A percentile compares a stretch with the other conserved stretches of the same genome.
phyloP scores from a whole-genome alignment of 805 yeast species.

The Hagleromyces aurorensis region DNA sequence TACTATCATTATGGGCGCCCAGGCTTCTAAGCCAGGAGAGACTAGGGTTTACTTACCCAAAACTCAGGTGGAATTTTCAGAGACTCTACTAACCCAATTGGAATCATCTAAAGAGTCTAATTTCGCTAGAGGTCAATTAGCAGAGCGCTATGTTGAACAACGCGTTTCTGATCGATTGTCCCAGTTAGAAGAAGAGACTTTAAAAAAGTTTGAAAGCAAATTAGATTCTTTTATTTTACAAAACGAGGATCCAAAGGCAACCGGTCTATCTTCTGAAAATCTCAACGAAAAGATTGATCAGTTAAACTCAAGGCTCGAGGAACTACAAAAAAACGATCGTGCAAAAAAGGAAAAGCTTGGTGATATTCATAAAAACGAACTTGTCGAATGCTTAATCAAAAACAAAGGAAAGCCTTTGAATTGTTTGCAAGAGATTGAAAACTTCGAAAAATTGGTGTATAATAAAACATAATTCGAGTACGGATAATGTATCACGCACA shows the following conservation, averaged over 20 bases:
- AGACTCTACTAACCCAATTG: constrained; percentile 54
- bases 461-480: too few species aligned
- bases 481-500: too few species aligned
- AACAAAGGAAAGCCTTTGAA: constrained; percentile 61
- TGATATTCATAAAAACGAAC: constrained; percentile 37
- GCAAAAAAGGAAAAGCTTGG: constrained; percentile 13
- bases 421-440: constrained; percentile 75
- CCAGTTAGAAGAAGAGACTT: constrained; percentile 45
- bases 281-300: constrained; percentile 37
- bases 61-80: constrained; percentile 61
- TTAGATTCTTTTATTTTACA: constrained; percentile 36
- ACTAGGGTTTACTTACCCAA: constrained; percentile 59
- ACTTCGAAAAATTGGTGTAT: constrained; percentile 53
- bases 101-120: constrained; percentile 59
- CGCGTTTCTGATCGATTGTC: constrained; percentile 52
- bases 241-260: constrained; percentile 20
- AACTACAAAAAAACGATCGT: constrained; percentile 31
- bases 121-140: constrained; percentile 61
- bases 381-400: constrained; percentile 50
- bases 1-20: constrained; percentile 42
- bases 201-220: constrained; percentile 43
- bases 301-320: constrained; percentile 32
- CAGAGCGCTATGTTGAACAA: constrained; percentile 58
- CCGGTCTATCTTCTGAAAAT: constrained; percentile 23
- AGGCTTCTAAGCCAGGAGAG: constrained; percentile 51